phyloP scores from a whole-genome alignment of 768 basidiomycete species.

The Hysterangium stoloniferum region DNA sequence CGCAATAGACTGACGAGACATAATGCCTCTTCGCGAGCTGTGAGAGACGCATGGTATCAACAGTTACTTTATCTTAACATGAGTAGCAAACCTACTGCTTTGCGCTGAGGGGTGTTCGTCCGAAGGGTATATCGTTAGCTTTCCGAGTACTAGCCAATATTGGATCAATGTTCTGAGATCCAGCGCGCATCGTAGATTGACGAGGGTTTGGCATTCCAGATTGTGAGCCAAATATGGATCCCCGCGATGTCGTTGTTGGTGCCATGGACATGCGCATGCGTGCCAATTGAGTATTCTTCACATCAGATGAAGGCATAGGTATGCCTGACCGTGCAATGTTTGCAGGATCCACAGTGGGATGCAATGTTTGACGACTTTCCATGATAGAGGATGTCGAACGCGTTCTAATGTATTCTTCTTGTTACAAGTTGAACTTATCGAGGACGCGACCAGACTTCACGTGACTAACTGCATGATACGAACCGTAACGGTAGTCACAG shows the following conservation, averaged over 20 bases:
- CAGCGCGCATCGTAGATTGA: conserved; percentile 58
- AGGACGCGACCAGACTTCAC: conserved; percentile 1
- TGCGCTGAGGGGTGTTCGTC: conserved; percentile 64
- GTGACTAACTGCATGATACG: neutral
- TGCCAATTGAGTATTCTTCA: conserved; percentile 51
- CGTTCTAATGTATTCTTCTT: too few species aligned
- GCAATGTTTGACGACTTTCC: conserved; percentile 49
- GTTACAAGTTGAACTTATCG: too few species aligned
- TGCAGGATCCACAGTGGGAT: conserved; percentile 41
- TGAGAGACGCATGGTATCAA: conserved; percentile 17
- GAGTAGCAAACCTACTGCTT: conserved; percentile 33
- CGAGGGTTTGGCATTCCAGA: conserved; percentile 57
- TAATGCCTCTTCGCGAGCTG: conserved; percentile 62
- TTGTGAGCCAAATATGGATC: conserved; percentile 76
- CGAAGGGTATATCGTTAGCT: conserved; percentile 37
- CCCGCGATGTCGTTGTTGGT: conserved; percentile 32
- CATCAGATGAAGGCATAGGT: conserved; percentile 60
- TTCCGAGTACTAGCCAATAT: conserved; percentile 65
- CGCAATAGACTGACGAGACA: conserved; percentile 49
- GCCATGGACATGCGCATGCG: conserved; percentile 19
- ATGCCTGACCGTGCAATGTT: conserved; percentile 53
- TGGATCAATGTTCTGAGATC: conserved; percentile 51
- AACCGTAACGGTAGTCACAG: neutral
- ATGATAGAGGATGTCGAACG: neutral
- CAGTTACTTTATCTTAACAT: conserved; percentile 10